Percentiles rank a stretch among this genome's conserved stretches.
phyloP scores from a whole-genome alignment of 2,329 filamentous ascomycete species.

The Cytospora piceicola region DNA sequence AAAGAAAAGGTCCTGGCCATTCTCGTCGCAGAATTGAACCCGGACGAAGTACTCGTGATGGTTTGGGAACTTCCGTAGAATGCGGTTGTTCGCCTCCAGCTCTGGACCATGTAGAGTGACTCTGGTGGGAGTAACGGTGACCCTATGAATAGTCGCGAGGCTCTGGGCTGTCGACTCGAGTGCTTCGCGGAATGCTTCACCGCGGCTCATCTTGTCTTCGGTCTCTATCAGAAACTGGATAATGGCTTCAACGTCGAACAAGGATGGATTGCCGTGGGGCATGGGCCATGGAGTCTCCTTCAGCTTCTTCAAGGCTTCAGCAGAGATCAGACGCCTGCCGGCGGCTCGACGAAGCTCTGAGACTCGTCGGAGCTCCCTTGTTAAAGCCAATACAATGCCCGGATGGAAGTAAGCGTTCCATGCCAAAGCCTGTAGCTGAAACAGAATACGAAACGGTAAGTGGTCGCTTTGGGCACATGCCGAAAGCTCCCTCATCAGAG shows the following conservation, averaged over 20 bases:
- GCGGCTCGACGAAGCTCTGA: constrained; percentile 31
- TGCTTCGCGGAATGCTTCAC: constrained; percentile 26
- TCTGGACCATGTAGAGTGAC: constrained; percentile 64
- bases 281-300: constrained; percentile 57
- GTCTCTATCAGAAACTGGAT: constrained; percentile 44
- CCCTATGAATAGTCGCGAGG: constrained; percentile 57
- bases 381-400: constrained; percentile 49
- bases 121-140: constrained; percentile 62
- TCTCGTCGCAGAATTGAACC: constrained; percentile 75
- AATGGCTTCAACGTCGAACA: constrained; percentile 48
- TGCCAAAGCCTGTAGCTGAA: constrained; percentile 66
- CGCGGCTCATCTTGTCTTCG: constrained; percentile 42
- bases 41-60: constrained; percentile 68
- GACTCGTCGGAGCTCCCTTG: constrained; percentile 46
- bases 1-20: constrained; percentile 65
- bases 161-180: constrained; percentile 41
- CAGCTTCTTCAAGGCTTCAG: constrained; percentile 58
- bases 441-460: constrained; percentile 59
- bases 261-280: constrained; percentile 50
- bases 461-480: constrained; percentile 36
- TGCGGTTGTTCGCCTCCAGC: constrained; percentile 69
- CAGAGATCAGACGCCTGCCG: constrained; percentile 48
- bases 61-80: constrained; percentile 67
- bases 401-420: constrained; percentile 67
- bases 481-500: constrained; percentile 41